phyloP scores from a whole-genome alignment of 257 asterid species.

The Nicotiana obtusifolia region DNA sequence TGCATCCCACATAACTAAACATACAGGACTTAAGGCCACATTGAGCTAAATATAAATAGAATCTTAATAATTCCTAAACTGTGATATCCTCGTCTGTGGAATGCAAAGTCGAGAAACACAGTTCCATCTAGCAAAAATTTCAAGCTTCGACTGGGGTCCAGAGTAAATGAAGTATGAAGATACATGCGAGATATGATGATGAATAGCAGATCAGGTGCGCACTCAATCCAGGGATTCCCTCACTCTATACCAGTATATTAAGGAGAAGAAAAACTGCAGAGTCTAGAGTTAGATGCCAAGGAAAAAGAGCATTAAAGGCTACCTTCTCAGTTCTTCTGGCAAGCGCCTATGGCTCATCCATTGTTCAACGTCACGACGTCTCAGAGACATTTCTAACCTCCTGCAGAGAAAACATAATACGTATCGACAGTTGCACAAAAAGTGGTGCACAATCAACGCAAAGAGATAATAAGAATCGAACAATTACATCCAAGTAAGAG shows the following conservation, averaged over 20 bases:
- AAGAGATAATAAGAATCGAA: slow-evolving; percentile 1
- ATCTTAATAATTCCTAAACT: not conserved
- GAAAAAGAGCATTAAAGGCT: not conserved
- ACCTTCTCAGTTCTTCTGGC: slow-evolving; percentile 75
- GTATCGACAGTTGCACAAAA: not conserved
- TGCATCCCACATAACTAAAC: not conserved
- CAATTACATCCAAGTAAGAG: not conserved
- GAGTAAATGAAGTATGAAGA: not conserved
- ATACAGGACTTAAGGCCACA: not conserved
- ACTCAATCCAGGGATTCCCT: not conserved
- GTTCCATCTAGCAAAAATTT: not conserved
- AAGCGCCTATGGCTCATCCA: slow-evolving; percentile 96
- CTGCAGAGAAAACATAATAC: slow-evolving; percentile 29
- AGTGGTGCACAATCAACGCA: not conserved
- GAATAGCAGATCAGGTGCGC: not conserved
- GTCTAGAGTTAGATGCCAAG: not conserved
- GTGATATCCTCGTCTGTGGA: not conserved
- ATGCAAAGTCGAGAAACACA: not conserved
- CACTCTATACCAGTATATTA: not conserved
- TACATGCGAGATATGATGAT: not conserved
- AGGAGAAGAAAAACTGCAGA: not conserved
- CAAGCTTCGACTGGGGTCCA: not conserved
- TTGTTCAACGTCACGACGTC: slow-evolving; percentile 88
- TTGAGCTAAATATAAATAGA: not conserved
- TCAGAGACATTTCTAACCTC: slow-evolving; percentile 73